Evolutionary conservation across 129 eudicot genomes (phyloP), one percentile per base, ranked within the genome.

Genomic region (Flaveria ramosissima): DNA sequence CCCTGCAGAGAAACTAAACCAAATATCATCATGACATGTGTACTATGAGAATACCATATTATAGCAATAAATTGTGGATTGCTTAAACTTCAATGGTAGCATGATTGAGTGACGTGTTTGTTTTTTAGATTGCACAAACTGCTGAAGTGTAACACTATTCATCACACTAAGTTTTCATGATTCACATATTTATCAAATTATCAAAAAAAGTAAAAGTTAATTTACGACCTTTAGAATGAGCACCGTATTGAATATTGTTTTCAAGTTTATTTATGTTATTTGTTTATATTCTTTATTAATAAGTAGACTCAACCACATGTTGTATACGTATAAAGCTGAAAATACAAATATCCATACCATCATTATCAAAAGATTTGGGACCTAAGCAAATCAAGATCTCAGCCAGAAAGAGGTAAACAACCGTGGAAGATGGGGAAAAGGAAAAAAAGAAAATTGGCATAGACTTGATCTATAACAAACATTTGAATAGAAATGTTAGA

Each of bases 11-110:
- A n/a, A n/a, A n/a, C n/a, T n/a, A n/a, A n/a, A n/a, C n/a, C n/a
- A n/a, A n/a, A n/a, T n/a, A n/a, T n/a, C n/a, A n/a, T n/a, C n/a
- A 89, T 39, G 4, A 53, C 66, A 72, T 17, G 52, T 72, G 36
- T 73, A 21, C 47, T 73, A 16, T 59, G 57, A 59, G 45, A 12
- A 47, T 75, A 46, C 16, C 30, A 19, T 53, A 70, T 56, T 27
- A 27, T 46, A 70, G 63, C 71, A 46, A 7, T 68, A 24, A 32
- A 52, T 41, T 36, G 27, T 16, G 59, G 27, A 21, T 53, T 21
- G 48, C 68, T 36, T 16, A 65, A 48, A 51, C 26, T 52, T 15
- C 71, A 63, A 32, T 19, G 3, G 9, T 64, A 51, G 39, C 63
- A 50, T 27, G 47, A 42, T 12, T 62, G 23, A 47, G 71, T 64